Evolutionary conservation across 306 rosid species (phyloP).

Genomic region (Lathyrus oleraceus): DNA sequence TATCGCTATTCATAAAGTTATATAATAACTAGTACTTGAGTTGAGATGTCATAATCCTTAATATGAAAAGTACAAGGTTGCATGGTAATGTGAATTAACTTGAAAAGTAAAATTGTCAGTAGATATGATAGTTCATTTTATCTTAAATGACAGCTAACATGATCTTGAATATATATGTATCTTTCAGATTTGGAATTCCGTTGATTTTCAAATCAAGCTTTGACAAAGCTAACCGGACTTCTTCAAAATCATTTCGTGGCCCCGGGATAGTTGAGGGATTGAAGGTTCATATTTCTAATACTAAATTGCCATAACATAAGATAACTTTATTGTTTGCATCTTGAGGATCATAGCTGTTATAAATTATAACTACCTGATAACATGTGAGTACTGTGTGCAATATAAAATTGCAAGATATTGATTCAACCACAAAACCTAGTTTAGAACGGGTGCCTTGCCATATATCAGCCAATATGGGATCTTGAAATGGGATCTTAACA

Average conservation of each 20-base stretch:
- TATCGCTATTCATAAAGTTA: background rate
- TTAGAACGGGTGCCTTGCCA: background rate
- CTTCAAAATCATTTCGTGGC: slow-evolving; percentile 94
- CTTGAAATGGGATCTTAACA: slow-evolving; percentile 1
- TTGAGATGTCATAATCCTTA: slow-evolving; percentile 12
- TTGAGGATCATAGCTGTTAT: slow-evolving; percentile 24
- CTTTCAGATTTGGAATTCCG: slow-evolving; percentile 80
- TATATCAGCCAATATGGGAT: background rate
- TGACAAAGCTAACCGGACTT: slow-evolving; percentile 94
- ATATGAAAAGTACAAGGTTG: background rate
- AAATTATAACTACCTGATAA: background rate
- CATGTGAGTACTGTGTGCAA: background rate
- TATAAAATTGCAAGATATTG: background rate
- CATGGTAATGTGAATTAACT: too few species aligned
- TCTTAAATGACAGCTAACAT: slow-evolving; percentile 20
- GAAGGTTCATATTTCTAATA: slow-evolving; percentile 52
- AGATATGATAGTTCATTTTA: slow-evolving; percentile 1
- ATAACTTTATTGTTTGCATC: slow-evolving; percentile 27
- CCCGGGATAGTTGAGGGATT: slow-evolving; percentile 90
- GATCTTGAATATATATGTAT: slow-evolving; percentile 26
- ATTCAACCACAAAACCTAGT: background rate
- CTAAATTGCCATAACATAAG: slow-evolving; percentile 19
- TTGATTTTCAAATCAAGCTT: slow-evolving; percentile 96
- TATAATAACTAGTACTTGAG: background rate
- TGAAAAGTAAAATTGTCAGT: too few species aligned